phyloP scores from a whole-genome alignment of 345 rosid genomes.

The Camelina laxa region DNA sequence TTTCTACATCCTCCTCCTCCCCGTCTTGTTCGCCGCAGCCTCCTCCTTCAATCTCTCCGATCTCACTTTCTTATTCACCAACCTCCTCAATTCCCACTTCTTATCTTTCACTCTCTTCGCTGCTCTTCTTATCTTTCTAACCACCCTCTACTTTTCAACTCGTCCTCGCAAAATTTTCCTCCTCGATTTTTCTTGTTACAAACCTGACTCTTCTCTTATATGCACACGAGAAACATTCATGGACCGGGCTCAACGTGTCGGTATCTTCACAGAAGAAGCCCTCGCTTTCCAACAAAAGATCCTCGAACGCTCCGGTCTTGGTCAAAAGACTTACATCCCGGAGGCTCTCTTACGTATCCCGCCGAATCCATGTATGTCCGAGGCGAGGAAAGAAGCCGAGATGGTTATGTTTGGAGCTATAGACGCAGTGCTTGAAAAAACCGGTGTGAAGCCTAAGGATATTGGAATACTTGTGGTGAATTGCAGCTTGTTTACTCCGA shows the following conservation, averaged over 20 bases:
- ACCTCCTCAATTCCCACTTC: slow-evolving; percentile 56
- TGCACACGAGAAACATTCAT: slow-evolving; percentile 69
- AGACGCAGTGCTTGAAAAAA: slow-evolving; percentile 53
- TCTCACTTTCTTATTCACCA: slow-evolving; percentile 53
- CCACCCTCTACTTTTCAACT: slow-evolving; percentile 68
- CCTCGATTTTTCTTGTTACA: slow-evolving; percentile 76
- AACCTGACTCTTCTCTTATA: slow-evolving; percentile 58
- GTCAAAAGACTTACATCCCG: slow-evolving; percentile 77
- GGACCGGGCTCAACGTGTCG: slow-evolving; percentile 51
- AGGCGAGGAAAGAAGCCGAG: slow-evolving; percentile 55
- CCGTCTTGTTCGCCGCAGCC: slow-evolving; percentile 52
- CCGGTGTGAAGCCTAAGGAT: slow-evolving; percentile 47
- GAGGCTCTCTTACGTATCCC: slow-evolving; percentile 60
- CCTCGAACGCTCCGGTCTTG: slow-evolving; percentile 77
- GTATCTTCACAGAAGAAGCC: slow-evolving; percentile 62
- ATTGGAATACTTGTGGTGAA: slow-evolving; percentile 57
- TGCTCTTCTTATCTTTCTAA: slow-evolving; percentile 52
- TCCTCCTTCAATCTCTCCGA: slow-evolving; percentile 50
- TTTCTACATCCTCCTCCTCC: slow-evolving; percentile 56
- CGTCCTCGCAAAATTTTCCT: slow-evolving; percentile 71
- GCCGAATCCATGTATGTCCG: slow-evolving; percentile 46
- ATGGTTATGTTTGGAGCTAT: slow-evolving; percentile 55
- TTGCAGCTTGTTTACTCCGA: slow-evolving; percentile 59
- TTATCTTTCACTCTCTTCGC: slow-evolving; percentile 51
- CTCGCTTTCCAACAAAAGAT: slow-evolving; percentile 82